Percentiles rank a stretch among this genome's conserved stretches.
phyloP scores from a whole-genome alignment of 345 rosid species.

The Eucalyptus cloeziana region DNA sequence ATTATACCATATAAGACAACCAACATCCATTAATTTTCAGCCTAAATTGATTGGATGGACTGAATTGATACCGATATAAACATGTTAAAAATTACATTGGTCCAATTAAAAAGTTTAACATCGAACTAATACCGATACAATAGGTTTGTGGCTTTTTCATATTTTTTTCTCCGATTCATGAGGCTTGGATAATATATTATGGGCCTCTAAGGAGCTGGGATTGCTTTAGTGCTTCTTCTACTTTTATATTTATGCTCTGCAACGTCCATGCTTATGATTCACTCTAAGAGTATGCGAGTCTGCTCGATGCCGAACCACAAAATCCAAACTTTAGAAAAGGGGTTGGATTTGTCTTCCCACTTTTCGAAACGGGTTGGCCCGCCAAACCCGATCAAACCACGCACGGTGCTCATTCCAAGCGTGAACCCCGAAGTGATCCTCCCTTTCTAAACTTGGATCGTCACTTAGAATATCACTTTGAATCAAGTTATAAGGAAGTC shows the following conservation, averaged over 20 bases:
- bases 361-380: not conserved
- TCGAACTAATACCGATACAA: no score
- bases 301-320: not conserved
- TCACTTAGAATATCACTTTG: not conserved
- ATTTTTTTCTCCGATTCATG: not conserved
- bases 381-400: not conserved
- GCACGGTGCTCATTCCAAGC: not conserved
- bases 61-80: no score
- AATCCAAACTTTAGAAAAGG: not conserved
- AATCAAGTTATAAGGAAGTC: not conserved
- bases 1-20: fast-evolving
- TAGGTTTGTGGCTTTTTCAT: no score
- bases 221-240: not conserved
- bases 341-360: not conserved
- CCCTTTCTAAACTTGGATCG: not conserved
- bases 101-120: no score
- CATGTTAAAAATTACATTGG: fast-evolving
- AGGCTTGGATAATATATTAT: not conserved
- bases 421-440: not conserved
- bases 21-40: fast-evolving
- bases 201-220: not conserved
- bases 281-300: not conserved
- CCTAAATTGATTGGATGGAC: fast-evolving
- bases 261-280: not conserved
- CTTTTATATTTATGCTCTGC: not conserved